Conservation (phyloP, 2,329 filamentous ascomycete species). For the Cercospora zeae-maydis region DNA sequence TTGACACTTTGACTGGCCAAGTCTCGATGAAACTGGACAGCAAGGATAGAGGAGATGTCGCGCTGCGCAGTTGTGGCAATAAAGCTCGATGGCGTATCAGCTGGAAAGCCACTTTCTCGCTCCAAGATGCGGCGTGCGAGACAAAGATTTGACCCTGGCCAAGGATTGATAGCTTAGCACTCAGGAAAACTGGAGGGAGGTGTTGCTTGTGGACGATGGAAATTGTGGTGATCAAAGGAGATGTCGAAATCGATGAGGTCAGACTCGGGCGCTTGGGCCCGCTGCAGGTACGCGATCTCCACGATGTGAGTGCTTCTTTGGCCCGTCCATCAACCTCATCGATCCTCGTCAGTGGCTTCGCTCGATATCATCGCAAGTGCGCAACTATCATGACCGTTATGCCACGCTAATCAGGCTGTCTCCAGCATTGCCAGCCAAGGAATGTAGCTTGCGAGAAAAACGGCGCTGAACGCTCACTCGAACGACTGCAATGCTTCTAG, state of each 20-base stretch:
- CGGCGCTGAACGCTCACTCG: too few relatives aligned
- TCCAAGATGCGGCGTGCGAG: background rate
- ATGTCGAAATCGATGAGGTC: conserved; percentile 1
- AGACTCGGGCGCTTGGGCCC: background rate
- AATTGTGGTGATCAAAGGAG: background rate
- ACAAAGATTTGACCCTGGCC: background rate
- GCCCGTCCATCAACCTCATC: background rate
- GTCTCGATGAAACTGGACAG: too few relatives aligned
- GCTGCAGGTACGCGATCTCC: conserved; percentile 1
- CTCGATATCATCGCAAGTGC: too few relatives aligned
- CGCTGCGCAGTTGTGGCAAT: background rate
- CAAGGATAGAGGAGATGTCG: background rate
- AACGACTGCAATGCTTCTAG: too few relatives aligned
- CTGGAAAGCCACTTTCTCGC: background rate
- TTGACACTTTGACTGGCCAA: background rate
- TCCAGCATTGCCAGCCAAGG: background rate
- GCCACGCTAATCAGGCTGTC: background rate
- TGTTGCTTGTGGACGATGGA: background rate
- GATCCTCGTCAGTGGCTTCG: background rate
- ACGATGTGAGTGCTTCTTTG: background rate
- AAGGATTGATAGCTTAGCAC: background rate
- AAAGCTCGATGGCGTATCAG: background rate
- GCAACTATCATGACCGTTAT: background rate
- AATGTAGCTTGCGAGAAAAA: too few relatives aligned
- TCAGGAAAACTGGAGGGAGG: background rate